Evolutionary conservation across 164 flowering plant genomes (phyloP), one percentile per base, ranked within the genome.

Genomic region (Aristolochia fimbriata): DNA sequence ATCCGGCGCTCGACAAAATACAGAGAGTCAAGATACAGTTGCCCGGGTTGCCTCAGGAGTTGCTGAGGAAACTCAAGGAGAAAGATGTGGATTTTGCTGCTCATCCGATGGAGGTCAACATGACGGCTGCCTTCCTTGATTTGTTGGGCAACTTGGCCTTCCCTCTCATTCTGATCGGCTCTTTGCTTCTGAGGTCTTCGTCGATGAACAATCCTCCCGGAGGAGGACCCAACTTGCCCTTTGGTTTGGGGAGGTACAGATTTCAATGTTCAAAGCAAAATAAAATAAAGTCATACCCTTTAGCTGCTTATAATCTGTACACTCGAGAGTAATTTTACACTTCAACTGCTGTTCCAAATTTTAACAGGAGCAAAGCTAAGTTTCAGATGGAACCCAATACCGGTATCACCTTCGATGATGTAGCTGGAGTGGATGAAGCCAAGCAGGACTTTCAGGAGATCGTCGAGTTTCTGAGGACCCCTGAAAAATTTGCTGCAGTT

Each of bases 391-490:
- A 83, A 60, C 88, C 86, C 8, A 83, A 85, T 67, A 81, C 91
- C 0, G 88, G 86, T 43, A 70, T 85, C n/a, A 85, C 88, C 60
- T 85, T 85, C 62, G 78, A 85, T 23, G 92, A 83, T 72, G 88
- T 86, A 2, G 92, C 92, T 14, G 91, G 91, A 52, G 73, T 81
- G 47, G 88, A 83, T 62, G 91, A 85, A 69, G 91, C 88, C 51
- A 85, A 83, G 70, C 85, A 81, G 65, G 91, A 85, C 56, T 85
- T 83, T 37, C 77, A 72, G 55, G 91, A 85, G 71, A 76, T 83
- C 6, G 84, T 85, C 2, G 83, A 85, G 65, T 85, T 83, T 73
- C 57, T 85, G 19, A 80, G 68, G 51, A 81, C 76, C 24, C 86
- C 88, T 11, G 82, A 83, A 60, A 85, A 81, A 67, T 85, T 83